Evolutionary conservation across 495 filamentous ascomycete species (phyloP).

Genomic region (Penicillium robsamsonii): DNA sequence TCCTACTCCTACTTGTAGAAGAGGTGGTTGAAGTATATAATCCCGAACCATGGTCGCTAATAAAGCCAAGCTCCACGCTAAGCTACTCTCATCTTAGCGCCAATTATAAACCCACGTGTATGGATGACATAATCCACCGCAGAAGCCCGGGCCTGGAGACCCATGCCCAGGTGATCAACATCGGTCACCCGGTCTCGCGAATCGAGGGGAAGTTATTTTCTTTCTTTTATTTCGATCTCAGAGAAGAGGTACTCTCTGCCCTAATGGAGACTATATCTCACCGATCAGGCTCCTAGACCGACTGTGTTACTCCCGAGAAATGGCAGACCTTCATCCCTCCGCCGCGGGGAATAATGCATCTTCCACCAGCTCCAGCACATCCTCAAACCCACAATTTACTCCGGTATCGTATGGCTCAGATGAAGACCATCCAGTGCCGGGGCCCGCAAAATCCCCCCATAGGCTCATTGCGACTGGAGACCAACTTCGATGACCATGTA

Average conservation of each 20-base stretch:
- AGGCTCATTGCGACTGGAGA: slow-evolving; percentile 35
- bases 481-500: slow-evolving; percentile 30
- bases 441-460: slow-evolving; percentile 13
- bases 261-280: neutral
- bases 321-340: slow-evolving; percentile 29
- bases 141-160: neutral
- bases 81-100: slow-evolving; percentile 2
- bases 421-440: slow-evolving; percentile 16
- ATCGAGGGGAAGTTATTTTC: slow-evolving; percentile 1
- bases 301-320: slow-evolving; percentile 11
- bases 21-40: neutral
- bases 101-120: slow-evolving; percentile 5
- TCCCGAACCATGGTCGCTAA: neutral
- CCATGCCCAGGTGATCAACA: slow-evolving; percentile 6
- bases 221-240: neutral
- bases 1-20: neutral
- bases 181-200: slow-evolving; percentile 5
- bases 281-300: neutral
- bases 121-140: slow-evolving; percentile 1
- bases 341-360: slow-evolving; percentile 29
- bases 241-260: neutral
- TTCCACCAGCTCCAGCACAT: slow-evolving; percentile 29
- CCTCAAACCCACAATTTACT: slow-evolving; percentile 35
- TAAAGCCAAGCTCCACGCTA: slow-evolving; percentile 5
- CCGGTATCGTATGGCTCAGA: slow-evolving; percentile 38